Percentiles rank a stretch among this genome's conserved stretches.
Conservation (phyloP, 2,329 filamentous ascomycete species). For the Arthrobotrys sphaeroides region DNA sequence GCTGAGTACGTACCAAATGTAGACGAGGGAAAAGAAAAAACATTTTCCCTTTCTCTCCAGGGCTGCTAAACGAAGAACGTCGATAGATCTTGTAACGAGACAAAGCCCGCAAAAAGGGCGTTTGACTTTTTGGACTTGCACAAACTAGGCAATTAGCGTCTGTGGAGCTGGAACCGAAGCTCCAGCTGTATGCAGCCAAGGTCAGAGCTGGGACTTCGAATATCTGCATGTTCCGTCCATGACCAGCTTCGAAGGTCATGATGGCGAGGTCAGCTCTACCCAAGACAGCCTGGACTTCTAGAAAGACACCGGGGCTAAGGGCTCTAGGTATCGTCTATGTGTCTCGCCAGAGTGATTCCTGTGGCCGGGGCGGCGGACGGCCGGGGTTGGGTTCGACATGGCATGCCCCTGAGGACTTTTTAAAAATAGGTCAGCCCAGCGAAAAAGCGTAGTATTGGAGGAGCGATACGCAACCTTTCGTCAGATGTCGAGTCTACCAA, state of each 20-base stretch:
- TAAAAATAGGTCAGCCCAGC: constrained; percentile 52
- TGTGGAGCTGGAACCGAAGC: constrained; percentile 20
- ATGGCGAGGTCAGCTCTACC: constrained; percentile 50
- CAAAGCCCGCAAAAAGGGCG: constrained; percentile 15
- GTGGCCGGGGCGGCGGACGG: constrained; percentile 22
- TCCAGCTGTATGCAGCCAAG: constrained; percentile 24
- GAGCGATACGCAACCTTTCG: constrained; percentile 46
- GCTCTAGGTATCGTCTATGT: background rate
- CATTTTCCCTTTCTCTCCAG: background rate
- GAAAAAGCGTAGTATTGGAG: constrained; percentile 37
- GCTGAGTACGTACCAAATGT: constrained; percentile 36
- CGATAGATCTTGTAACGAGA: constrained; percentile 10
- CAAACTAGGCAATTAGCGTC: constrained; percentile 1
- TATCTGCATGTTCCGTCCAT: constrained; percentile 30
- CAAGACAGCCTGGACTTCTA: constrained; percentile 32
- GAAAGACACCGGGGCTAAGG: constrained; percentile 25
- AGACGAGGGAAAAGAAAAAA: constrained; percentile 6
- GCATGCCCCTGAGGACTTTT: constrained; percentile 45
- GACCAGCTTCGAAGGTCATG: constrained; percentile 48
- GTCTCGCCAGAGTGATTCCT: constrained; percentile 22
- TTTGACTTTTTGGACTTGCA: constrained; percentile 10
- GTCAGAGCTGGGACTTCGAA: background rate
- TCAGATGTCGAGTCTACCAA: constrained; percentile 32
- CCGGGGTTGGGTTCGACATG: constrained; percentile 42
- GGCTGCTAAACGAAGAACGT: constrained; percentile 17